Percentiles rank a stretch among this genome's conserved stretches.
phyloP scores from a whole-genome alignment of 495 filamentous ascomycete genomes.

The Daldinia childiae region DNA sequence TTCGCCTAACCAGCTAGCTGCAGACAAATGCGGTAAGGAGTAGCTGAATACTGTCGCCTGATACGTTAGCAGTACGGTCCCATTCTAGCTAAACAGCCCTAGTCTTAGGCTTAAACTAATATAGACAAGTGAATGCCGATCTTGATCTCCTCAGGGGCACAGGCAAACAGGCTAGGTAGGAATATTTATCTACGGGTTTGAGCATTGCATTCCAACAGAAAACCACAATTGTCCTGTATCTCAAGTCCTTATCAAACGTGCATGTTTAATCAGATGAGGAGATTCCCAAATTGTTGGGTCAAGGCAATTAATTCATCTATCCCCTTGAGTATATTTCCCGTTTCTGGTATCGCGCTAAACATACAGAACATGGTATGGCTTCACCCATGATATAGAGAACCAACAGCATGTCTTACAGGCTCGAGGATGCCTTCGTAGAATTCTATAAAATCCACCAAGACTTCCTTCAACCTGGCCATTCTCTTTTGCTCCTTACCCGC shows the following conservation, averaged over 20 bases:
- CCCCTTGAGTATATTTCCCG: neutral
- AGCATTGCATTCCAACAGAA: neutral
- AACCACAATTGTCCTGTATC: neutral
- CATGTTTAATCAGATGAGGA: neutral
- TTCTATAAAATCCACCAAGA: neutral
- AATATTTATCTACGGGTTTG: neutral
- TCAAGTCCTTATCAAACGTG: neutral
- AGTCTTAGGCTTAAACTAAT: neutral
- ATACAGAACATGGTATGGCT: neutral
- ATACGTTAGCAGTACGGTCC: neutral
- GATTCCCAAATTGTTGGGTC: neutral
- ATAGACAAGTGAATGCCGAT: neutral
- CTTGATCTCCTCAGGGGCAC: neutral
- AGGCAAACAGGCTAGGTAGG: too few species aligned
- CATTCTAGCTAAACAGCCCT: neutral
- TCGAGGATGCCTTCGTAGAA: neutral
- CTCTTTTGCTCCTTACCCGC: neutral
- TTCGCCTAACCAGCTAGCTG: neutral
- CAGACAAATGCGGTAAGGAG: neutral
- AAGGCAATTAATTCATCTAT: neutral
- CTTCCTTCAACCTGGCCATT: neutral
- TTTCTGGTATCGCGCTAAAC: neutral
- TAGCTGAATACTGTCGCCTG: neutral
- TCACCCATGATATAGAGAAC: neutral
- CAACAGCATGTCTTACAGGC: neutral